A percentile compares a stretch with the other conserved stretches of the same genome.
phyloP scores from a whole-genome alignment of 2,329 filamentous ascomycete species.

The Trichoderma endophyticum region DNA sequence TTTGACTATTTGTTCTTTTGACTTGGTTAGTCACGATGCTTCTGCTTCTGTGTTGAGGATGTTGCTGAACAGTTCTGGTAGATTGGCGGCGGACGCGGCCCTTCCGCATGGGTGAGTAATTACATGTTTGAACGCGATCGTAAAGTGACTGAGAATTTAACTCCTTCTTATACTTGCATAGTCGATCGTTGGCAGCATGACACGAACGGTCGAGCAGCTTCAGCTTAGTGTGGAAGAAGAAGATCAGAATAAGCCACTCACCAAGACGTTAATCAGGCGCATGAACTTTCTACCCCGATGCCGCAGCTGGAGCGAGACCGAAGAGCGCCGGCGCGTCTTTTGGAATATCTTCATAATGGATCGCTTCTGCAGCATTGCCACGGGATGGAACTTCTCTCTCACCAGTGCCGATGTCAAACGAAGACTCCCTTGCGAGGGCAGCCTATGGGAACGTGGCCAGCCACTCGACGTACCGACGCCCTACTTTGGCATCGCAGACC shows the following conservation, averaged over 20 bases:
- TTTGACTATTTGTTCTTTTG: neutral
- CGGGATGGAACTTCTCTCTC: constrained; percentile 21
- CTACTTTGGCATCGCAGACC: neutral
- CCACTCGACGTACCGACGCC: neutral
- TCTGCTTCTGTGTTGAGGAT: neutral
- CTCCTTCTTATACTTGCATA: neutral
- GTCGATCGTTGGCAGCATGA: neutral
- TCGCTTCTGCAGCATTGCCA: neutral
- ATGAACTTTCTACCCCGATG: neutral
- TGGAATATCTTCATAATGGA: neutral
- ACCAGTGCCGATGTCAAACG: neutral
- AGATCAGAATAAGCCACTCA: neutral
- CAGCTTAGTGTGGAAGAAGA: neutral
- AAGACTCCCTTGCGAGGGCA: neutral
- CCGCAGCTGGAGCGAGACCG: neutral
- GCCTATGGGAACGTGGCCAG: neutral
- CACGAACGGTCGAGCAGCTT: neutral
- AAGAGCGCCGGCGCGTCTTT: neutral
- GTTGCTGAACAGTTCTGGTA: neutral
- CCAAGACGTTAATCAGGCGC: neutral
- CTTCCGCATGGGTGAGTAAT: neutral
- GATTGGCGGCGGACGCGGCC: neutral
- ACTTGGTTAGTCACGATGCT: neutral
- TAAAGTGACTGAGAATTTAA: neutral
- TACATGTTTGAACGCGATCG: neutral